A percentile compares a stretch with the other conserved stretches of the same genome.
Conservation (phyloP, 805 yeast genomes). For the Ogataea zsoltii region DNA sequence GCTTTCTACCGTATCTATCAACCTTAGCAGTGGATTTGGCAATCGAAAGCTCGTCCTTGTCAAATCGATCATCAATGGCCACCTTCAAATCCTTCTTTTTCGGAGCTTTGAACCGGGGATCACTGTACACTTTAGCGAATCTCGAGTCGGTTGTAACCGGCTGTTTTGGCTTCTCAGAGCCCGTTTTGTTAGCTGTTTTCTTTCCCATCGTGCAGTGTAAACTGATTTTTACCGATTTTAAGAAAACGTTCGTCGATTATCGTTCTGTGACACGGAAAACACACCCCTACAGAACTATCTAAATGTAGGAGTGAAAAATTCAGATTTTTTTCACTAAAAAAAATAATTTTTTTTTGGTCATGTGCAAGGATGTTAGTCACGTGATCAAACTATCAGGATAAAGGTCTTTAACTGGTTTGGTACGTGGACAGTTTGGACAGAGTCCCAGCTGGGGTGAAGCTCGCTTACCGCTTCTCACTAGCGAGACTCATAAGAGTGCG, state of each 20-base stretch:
- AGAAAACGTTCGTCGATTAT: not conserved
- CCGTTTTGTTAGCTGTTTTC: not conserved
- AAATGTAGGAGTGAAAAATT: not conserved
- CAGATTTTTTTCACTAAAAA: no score
- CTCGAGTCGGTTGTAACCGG: constrained; percentile 66
- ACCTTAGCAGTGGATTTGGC: constrained; percentile 66
- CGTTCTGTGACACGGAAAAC: not conserved
- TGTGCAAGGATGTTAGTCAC: no score
- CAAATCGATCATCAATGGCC: constrained; percentile 82
- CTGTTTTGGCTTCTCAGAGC: constrained; percentile 3
- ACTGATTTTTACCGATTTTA: not conserved
- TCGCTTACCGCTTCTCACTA: no score
- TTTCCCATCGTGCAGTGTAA: not conserved
- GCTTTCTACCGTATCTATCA: constrained; percentile 85
- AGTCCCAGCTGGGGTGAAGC: no score
- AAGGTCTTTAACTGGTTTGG: no score
- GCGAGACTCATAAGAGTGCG: no score
- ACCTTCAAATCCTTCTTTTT: constrained; percentile 68
- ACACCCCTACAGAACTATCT: not conserved
- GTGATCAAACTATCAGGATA: no score
- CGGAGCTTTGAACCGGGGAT: constrained; percentile 85
- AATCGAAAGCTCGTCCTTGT: constrained; percentile 59
- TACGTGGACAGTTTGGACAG: no score
- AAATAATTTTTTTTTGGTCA: no score
- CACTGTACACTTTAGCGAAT: constrained; percentile 75